Conservation (phyloP, 2,329 filamentous ascomycete species). For the Tolypocladium nubicola region DNA sequence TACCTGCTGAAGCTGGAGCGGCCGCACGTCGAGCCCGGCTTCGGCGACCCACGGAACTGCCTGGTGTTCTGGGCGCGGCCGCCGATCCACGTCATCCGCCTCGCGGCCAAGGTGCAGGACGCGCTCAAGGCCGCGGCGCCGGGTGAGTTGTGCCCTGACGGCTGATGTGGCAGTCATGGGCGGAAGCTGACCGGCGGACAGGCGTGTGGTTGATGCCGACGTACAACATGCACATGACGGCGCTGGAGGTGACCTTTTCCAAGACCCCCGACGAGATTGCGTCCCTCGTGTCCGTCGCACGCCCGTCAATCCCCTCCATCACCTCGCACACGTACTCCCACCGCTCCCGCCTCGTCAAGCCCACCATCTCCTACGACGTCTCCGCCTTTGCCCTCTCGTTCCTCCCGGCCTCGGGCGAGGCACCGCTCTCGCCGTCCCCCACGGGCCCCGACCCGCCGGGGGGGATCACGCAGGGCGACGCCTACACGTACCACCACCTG, state of each 20-base stretch:
- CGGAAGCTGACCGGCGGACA: constrained; percentile 19
- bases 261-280: constrained; percentile 60
- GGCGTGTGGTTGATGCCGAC: constrained; percentile 81
- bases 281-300: constrained; percentile 46
- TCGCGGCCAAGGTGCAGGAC: constrained; percentile 60
- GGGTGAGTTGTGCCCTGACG: constrained; percentile 38
- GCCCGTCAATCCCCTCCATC: constrained; percentile 45
- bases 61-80: constrained; percentile 84
- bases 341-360: constrained; percentile 68
- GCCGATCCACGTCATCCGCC: constrained; percentile 54
- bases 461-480: constrained; percentile 40
- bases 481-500: constrained; percentile 84
- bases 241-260: constrained; percentile 75
- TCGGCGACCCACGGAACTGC: constrained; percentile 67
- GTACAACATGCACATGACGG: constrained; percentile 72
- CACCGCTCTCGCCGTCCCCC: constrained; percentile 24
- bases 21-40: constrained; percentile 53
- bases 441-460: constrained; percentile 23
- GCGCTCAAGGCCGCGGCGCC: constrained; percentile 55
- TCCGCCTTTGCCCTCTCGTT: constrained; percentile 82
- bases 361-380: constrained; percentile 73
- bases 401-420: constrained; percentile 64
- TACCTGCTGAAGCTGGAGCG: constrained; percentile 61
- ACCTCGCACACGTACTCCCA: constrained; percentile 56
- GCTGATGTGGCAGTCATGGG: too few relatives aligned